Conservation (phyloP, 495 filamentous ascomycete species). For the Aspergillus steynii region DNA sequence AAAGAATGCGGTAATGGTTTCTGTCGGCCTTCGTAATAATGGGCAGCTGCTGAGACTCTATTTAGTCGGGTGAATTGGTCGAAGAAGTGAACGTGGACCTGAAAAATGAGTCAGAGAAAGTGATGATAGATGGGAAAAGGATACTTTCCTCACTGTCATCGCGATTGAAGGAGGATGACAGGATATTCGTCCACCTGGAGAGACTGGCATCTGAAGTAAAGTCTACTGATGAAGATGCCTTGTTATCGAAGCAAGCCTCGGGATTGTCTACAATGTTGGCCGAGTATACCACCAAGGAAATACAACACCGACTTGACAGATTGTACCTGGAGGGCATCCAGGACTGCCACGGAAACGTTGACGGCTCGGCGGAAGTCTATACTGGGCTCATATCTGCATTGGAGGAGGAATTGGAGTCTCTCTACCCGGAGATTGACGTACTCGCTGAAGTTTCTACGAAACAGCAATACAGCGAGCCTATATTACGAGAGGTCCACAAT, state of each 20-base stretch:
- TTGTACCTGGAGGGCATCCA: conserved; percentile 40
- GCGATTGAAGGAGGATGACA: conserved; percentile 44
- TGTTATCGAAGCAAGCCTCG: conserved; percentile 28
- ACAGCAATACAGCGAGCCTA: conserved; percentile 60
- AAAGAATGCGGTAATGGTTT: conserved; percentile 32
- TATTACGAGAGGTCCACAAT: conserved; percentile 43
- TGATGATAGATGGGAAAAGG: conserved; percentile 33
- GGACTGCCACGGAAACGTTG: neutral
- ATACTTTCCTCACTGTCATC: conserved; percentile 36
- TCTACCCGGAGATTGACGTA: conserved; percentile 63
- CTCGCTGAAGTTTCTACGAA: conserved; percentile 62
- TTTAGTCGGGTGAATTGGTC: conserved; percentile 36
- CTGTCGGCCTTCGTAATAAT: neutral
- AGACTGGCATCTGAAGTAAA: conserved; percentile 29
- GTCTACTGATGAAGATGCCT: conserved; percentile 30
- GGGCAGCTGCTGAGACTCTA: conserved; percentile 22
- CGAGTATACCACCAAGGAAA: conserved; percentile 37
- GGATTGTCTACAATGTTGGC: conserved; percentile 32
- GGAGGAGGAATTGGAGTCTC: conserved; percentile 59
- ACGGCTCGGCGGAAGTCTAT: conserved; percentile 3
- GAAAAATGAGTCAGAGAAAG: conserved; percentile 33
- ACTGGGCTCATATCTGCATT: conserved; percentile 34
- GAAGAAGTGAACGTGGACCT: conserved; percentile 34
- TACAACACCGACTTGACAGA: conserved; percentile 46
- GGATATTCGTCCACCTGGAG: conserved; percentile 31